A percentile compares a stretch with the other conserved stretches of the same genome.
These are phyloP conservation scores for Hericium rajendrae DNA, from an alignment of 768 basidiomycete species.

Conservation along the genomic window DNA sequence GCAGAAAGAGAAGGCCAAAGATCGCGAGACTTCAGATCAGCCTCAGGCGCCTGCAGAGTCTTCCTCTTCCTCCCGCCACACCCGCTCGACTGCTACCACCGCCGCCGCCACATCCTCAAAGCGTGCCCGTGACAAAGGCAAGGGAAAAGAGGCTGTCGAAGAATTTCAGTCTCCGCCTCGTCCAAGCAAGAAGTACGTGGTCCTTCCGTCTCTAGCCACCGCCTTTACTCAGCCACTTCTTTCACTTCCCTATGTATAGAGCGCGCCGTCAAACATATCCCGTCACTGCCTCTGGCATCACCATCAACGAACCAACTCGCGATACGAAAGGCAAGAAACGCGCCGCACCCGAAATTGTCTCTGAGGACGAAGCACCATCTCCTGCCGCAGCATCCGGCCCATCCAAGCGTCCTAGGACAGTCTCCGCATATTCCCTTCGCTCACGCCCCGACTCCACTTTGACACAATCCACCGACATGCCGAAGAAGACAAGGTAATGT, in stretches of 20 bases:
- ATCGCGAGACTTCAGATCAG: conserved; percentile 21
- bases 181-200: conserved; percentile 53
- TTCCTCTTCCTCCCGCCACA: conserved; percentile 12
- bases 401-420: conserved; percentile 50
- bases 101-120: conserved; percentile 7
- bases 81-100: conserved; percentile 8
- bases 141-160: conserved; percentile 66
- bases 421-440: conserved; percentile 53
- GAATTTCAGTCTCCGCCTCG: conserved; percentile 36
- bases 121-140: conserved; percentile 34
- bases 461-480: conserved; percentile 46
- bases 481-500: conserved; percentile 61
- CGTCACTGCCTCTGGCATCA: conserved; percentile 33
- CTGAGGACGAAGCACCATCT: conserved; percentile 56
- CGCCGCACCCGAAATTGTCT: conserved; percentile 59
- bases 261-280: conserved; percentile 47
- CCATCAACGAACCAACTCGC: conserved; percentile 66
- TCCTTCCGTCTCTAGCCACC: conserved; percentile 14
- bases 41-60: conserved; percentile 9
- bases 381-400: conserved; percentile 31
- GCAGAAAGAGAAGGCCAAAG: conserved; percentile 15
- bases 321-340: conserved; percentile 92
- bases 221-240: background rate
- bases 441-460: conserved; percentile 37
- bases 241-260: conserved; percentile 26